Evolutionary conservation across 176 grass and related monocot genomes (phyloP), one percentile per base, ranked within the genome.

Genomic region (Carex kokanica): DNA sequence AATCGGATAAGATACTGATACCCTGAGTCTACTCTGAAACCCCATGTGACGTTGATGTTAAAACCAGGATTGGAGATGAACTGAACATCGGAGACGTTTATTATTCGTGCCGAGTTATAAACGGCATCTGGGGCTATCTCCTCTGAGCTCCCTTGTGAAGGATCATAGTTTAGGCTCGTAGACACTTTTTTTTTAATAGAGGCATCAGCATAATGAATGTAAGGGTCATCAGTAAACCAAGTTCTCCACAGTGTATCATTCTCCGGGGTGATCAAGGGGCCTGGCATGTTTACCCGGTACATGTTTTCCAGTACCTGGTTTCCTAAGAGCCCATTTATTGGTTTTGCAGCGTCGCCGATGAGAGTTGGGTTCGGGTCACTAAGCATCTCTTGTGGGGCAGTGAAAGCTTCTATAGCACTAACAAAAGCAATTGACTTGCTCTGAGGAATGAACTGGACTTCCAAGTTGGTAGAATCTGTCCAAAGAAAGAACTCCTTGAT

Each of bases 251-350:
- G 85, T 45, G 89, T 86, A 84, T 60, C 93, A 60, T 36, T 85
- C 57, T 36, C 67, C 23, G 10, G 4, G 27, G 83, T 80, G 74
- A 96, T 84, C 73, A 23, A 27, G 69, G 87, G 64, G 0, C 88
- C 93, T 2, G 90, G 90, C 13, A 96, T 86, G 81, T 96, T 96
- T 23, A 96, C 82, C 14, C 93, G 93, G 68, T 49, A 49, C 9
- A 49, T 0, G 0, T 8, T 47, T 47, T 47, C 43, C 1, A 10
- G 43, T 47, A 2, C 43, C 43, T 47, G 43, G 8, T 47, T 47
- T 8, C 0, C 43, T 47, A 47, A 47, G 43, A 10, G 7, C 41
- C 7, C 43, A 47, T 47, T 10, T 47, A 9, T 47, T 9, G 32
- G 32, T 3, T 34, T 34, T 34, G 43, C 1, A 2, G 7, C 0